Conservation (phyloP, 2,329 filamentous ascomycete genomes). For the Ophiostoma tasmaniense region DNA sequence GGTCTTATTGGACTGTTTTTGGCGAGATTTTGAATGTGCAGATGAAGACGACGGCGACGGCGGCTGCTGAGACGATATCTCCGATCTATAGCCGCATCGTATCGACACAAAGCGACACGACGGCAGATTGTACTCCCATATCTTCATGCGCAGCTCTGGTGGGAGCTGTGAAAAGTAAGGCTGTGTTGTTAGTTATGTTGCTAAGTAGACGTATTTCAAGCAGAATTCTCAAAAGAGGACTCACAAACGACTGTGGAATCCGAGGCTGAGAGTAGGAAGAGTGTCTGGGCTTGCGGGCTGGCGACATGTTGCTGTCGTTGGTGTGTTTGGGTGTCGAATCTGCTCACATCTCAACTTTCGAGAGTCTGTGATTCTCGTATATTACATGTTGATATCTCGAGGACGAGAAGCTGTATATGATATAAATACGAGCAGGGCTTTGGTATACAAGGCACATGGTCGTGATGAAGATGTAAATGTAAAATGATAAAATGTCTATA, state of each 20-base stretch:
- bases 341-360: neutral
- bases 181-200: slow-evolving; percentile 24
- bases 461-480: neutral
- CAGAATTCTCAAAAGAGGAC: neutral
- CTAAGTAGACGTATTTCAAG: too few species aligned
- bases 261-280: neutral
- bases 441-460: neutral
- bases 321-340: neutral
- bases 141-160: slow-evolving; percentile 38
- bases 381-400: neutral
- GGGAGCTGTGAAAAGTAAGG: slow-evolving; percentile 36
- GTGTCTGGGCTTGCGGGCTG: neutral
- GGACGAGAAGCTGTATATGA: neutral
- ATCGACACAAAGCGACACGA: slow-evolving; percentile 37
- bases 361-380: neutral
- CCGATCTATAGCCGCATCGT: slow-evolving; percentile 25
- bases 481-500: neutral
- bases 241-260: neutral
- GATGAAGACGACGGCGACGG: neutral
- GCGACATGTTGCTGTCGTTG: neutral
- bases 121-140: slow-evolving; percentile 40
- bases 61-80: neutral
- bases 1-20: neutral
- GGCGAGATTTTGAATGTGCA: neutral
- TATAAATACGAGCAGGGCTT: neutral